These are phyloP conservation scores for Ormosia semicastrata DNA, from an alignment of 306 rosid species.

Conservation along the genomic window DNA sequence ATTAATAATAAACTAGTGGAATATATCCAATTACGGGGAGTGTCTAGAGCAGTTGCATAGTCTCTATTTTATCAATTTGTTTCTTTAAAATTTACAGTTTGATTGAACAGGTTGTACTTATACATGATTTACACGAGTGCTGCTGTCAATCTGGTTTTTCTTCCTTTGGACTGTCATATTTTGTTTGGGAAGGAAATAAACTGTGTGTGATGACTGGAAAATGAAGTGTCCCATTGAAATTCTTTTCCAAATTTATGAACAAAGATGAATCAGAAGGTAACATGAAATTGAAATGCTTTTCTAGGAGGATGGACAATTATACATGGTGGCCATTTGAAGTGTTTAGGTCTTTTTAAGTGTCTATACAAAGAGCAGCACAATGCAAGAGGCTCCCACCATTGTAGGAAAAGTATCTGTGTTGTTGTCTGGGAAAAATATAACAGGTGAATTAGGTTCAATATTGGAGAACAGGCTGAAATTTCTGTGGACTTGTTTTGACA, in stretches of 20 bases:
- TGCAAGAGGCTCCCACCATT: not conserved
- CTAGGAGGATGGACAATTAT: not conserved
- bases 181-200: not conserved
- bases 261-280: not conserved
- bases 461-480: conserved; percentile 5
- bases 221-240: not conserved
- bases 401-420: not conserved
- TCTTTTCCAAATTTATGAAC: not conserved
- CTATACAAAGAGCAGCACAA: not conserved
- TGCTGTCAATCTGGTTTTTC: not conserved
- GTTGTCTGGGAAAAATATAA: not conserved
- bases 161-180: conserved; percentile 3
- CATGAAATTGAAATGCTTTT: conserved; percentile 3
- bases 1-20: not conserved
- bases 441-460: not conserved
- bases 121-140: not conserved
- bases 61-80: not conserved
- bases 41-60: conserved; percentile 9
- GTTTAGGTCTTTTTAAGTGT: not conserved
- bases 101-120: not conserved
- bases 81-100: not conserved
- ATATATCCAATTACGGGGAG: not conserved
- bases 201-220: not conserved
- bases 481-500: not conserved
- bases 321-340: not conserved